Base-by-base conservation (phyloP, 768 basidiomycete species). In the Asterophora parasitica region DNA sequence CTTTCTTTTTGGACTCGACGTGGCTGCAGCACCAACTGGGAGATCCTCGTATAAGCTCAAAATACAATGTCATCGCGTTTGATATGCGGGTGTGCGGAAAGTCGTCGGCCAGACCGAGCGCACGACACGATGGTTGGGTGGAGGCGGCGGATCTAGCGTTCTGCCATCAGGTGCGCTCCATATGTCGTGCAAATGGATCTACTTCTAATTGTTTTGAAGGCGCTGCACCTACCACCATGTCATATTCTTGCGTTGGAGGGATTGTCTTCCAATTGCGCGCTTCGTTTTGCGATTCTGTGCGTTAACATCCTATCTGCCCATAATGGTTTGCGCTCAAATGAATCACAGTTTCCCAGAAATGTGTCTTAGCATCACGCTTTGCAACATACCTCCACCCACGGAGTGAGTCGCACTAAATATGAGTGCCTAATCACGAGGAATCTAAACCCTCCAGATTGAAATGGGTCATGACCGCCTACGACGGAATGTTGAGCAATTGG, bases 121-220 rank as follows among this genome's bases (percentile, higher is more conserved):
- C 74, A 7, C 67, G 70, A 38, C 81, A 83, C 57, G 88, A 91
- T 64, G 77, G 73, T 49, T 91, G 85, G 79, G 85, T 88, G 6
- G 79, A 86, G 34, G 85, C 87, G 1, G 88, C 86, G 30, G 88
- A 90, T 68, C 57, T 90, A 31, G 88, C 84, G 3, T 71, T 77
- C 12, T 81, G 78, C 43, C 76, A 77, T 54, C 77, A 80, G 64
- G 85, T 82, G 51, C 36, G 78, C 69, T 48, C 17, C 23, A 20
- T 16, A 4, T 42, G 4, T 12, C 34, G 32, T 28, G 36, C 26
- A 23, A 19, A 20, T 19, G 16, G 28, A 9, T 23, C n/a, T 20
- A 20, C 8, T n/a, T 0, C 19, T 9, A 11, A 43, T 13, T 15
- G 10, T 46, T 7, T 19, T 30, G 32, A 52, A 89, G 83, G 66